Evolutionary conservation across 176 grass and related monocot genomes (phyloP).

Genomic region (Cenchrus purpureus): DNA sequence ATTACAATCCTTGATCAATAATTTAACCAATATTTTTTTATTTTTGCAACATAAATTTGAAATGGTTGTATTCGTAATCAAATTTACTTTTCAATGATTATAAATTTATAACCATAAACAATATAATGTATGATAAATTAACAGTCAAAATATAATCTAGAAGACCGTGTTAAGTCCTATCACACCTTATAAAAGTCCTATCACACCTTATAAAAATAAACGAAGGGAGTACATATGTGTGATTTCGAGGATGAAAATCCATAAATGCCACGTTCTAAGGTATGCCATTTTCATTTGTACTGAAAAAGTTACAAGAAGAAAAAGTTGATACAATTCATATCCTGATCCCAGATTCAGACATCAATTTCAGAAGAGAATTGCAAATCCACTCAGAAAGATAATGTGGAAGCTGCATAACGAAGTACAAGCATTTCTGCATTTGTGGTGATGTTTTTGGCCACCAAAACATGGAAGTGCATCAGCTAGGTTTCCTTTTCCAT

Average conservation of each 20-base stretch:
- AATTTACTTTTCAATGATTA: background rate
- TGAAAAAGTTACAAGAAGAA: too few relatives aligned
- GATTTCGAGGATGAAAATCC: background rate
- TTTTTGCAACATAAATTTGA: too few relatives aligned
- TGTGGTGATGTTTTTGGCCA: background rate
- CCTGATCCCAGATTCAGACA: background rate
- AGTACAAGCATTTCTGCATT: background rate
- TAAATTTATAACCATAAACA: too few relatives aligned
- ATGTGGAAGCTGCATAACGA: background rate
- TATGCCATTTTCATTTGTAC: background rate
- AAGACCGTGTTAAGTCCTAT: too few relatives aligned
- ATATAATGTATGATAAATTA: too few relatives aligned
- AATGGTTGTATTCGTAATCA: too few relatives aligned
- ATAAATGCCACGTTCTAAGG: background rate
- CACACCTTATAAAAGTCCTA: too few relatives aligned
- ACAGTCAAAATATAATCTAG: too few relatives aligned
- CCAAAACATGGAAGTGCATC: slow-evolving; percentile 9
- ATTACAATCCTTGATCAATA: background rate
- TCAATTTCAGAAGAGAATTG: background rate
- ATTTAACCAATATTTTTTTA: too few relatives aligned
- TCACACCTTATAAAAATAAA: too few relatives aligned
- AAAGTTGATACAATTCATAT: background rate
- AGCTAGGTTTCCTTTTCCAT: background rate
- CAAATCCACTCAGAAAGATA: background rate
- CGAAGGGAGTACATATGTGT: too few relatives aligned